Percentiles rank a stretch among this genome's conserved stretches.
Conservation (phyloP, 2,329 filamentous ascomycete species). For the Arthrinium phaeospermum region DNA sequence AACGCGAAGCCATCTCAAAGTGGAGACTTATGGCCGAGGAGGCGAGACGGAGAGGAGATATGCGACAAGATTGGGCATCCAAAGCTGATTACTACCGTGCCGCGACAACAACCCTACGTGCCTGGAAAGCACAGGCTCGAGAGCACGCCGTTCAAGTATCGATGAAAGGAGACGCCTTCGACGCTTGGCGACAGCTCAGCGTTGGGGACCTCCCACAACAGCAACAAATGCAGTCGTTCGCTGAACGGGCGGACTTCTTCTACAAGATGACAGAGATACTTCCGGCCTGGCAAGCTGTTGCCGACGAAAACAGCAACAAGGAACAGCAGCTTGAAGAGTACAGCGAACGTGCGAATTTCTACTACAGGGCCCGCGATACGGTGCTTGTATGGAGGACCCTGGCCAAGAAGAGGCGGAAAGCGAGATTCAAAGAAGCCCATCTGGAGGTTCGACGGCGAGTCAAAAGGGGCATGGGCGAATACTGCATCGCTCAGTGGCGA, state of each 20-base stretch:
- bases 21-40: slow-evolving; percentile 23
- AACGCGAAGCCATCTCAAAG: slow-evolving; percentile 11
- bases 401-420: slow-evolving; percentile 38
- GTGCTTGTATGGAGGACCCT: slow-evolving; percentile 33
- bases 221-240: slow-evolving; percentile 32
- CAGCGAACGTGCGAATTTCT: slow-evolving; percentile 37
- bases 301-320: slow-evolving; percentile 27
- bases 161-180: slow-evolving; percentile 24
- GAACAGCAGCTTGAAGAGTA: slow-evolving; percentile 34
- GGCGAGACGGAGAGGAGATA: slow-evolving; percentile 1
- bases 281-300: slow-evolving; percentile 34
- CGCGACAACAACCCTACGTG: slow-evolving; percentile 22
- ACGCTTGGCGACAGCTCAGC: slow-evolving; percentile 21
- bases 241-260: slow-evolving; percentile 38
- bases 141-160: slow-evolving; percentile 20
- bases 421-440: slow-evolving; percentile 38
- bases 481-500: slow-evolving; percentile 37
- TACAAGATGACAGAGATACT: slow-evolving; percentile 33
- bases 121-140: slow-evolving; percentile 26
- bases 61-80: slow-evolving; percentile 21
- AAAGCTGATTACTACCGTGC: slow-evolving; percentile 24
- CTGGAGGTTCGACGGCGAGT: slow-evolving; percentile 40
- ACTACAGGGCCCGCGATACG: slow-evolving; percentile 34
- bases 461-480: slow-evolving; percentile 40
- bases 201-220: slow-evolving; percentile 29